Evolutionary conservation across 2,329 filamentous ascomycete species (phyloP).

Genomic region (Diaporthe sp.): DNA sequence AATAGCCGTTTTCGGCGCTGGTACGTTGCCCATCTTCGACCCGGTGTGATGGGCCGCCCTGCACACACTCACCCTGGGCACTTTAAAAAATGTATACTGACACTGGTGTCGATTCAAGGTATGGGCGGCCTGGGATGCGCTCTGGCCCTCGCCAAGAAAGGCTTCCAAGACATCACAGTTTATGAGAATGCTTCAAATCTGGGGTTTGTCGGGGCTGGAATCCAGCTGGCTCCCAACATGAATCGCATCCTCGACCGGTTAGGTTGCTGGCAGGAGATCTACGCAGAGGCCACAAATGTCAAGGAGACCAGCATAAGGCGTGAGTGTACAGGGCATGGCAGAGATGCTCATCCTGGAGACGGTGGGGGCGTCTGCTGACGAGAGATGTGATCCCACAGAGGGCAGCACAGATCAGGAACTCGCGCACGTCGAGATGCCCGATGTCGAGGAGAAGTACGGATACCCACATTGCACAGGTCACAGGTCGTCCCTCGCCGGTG

Average conservation of each 20-base stretch:
- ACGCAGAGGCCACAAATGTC: conserved; percentile 78
- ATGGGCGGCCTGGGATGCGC: conserved; percentile 84
- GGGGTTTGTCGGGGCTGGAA: conserved; percentile 87
- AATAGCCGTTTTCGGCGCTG: conserved; percentile 52
- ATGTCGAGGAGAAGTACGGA: conserved; percentile 77
- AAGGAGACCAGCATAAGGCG: conserved; percentile 80
- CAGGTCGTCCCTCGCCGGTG: conserved; percentile 77
- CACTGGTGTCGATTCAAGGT: conserved; percentile 58
- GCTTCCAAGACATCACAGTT: conserved; percentile 80
- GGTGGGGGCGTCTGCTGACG: not conserved
- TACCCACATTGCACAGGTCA: conserved; percentile 88
- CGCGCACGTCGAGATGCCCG: conserved; percentile 76
- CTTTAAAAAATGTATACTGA: not conserved
- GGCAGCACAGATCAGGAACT: conserved; percentile 79
- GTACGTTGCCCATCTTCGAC: conserved; percentile 40
- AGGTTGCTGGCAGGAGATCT: conserved; percentile 80
- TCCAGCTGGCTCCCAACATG: conserved; percentile 88
- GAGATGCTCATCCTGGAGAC: not conserved
- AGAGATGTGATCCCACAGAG: conserved; percentile 57
- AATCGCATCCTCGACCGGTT: conserved; percentile 80
- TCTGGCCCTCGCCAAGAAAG: conserved; percentile 80
- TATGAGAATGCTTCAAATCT: conserved; percentile 81
- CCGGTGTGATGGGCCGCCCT: not conserved
- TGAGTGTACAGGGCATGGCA: conserved; percentile 51
- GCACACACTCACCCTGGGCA: not conserved